A percentile compares a stretch with the other conserved stretches of the same genome.
Conservation (phyloP, 305 asterid species). For the Nicotiana rustica region DNA sequence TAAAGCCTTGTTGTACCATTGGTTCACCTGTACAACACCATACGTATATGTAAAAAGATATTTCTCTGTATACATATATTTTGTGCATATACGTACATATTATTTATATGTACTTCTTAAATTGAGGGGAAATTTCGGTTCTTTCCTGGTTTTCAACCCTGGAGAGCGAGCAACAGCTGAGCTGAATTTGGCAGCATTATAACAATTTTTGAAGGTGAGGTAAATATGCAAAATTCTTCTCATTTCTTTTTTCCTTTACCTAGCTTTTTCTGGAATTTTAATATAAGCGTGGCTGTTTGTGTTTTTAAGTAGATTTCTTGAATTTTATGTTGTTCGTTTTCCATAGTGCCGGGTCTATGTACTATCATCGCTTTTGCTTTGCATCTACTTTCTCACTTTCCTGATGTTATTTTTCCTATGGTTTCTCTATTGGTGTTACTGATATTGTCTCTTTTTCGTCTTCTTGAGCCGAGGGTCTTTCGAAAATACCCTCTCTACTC, state of each 20-base stretch:
- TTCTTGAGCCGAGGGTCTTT: no score
- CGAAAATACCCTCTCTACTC: no score
- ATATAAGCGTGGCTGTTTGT: background rate
- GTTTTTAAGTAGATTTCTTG: background rate
- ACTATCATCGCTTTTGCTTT: no score
- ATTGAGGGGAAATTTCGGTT: background rate
- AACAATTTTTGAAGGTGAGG: background rate
- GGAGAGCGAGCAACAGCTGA: background rate
- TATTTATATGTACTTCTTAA: background rate
- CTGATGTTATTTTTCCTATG: no score
- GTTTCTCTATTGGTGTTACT: no score
- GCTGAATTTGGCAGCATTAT: constrained; percentile 28
- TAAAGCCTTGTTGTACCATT: background rate
- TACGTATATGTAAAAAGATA: constrained; percentile 5
- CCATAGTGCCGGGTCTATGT: no score
- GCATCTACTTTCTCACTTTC: no score
- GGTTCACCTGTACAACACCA: background rate
- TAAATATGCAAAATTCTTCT: background rate
- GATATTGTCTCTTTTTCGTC: no score
- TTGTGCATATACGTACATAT: background rate
- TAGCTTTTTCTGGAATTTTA: background rate
- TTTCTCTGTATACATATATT: background rate
- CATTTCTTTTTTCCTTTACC: background rate
- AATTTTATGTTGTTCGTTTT: no score
- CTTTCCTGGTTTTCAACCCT: background rate